Percentiles rank a stretch among this genome's conserved stretches.
Conservation (phyloP, 768 basidiomycete species). For the Phylloporus arenicola region DNA sequence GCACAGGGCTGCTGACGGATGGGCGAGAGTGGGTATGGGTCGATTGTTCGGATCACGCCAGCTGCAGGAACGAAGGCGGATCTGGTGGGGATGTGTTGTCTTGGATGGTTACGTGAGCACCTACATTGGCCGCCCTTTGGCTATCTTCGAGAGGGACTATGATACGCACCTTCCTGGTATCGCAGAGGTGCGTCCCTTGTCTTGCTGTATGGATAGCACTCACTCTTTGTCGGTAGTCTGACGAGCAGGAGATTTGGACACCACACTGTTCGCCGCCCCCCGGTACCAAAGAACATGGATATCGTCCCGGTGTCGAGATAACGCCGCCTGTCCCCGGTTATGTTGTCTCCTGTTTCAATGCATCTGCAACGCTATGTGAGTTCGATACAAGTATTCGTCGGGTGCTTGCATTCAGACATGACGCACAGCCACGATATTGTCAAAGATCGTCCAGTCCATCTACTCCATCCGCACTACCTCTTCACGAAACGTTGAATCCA, state of each 20-base stretch:
- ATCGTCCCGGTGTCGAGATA: conserved; percentile 17
- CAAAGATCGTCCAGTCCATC: conserved; percentile 62
- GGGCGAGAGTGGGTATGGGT: conserved; percentile 57
- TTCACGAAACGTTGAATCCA: conserved; percentile 54
- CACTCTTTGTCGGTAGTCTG: conserved; percentile 38
- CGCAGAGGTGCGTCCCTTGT: conserved; percentile 41
- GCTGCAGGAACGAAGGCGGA: conserved; percentile 63
- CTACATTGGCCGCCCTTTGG: conserved; percentile 74
- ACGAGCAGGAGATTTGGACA: conserved; percentile 56
- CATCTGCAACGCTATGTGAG: conserved; percentile 68
- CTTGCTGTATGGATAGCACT: neutral
- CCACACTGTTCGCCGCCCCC: conserved; percentile 36
- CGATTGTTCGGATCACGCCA: conserved; percentile 55
- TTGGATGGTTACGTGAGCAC: conserved; percentile 78
- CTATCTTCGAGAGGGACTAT: conserved; percentile 71
- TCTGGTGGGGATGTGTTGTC: conserved; percentile 76
- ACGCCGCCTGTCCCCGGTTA: conserved; percentile 38
- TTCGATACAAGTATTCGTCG: conserved; percentile 1
- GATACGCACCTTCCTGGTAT: conserved; percentile 63
- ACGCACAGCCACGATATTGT: conserved; percentile 57
- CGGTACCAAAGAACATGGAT: conserved; percentile 28
- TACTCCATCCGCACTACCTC: conserved; percentile 58
- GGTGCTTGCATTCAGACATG: conserved; percentile 3
- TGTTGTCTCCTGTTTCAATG: conserved; percentile 71
- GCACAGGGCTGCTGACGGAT: conserved; percentile 76